Percentiles rank a stretch among this genome's conserved stretches.
phyloP scores from a whole-genome alignment of 2,329 filamentous ascomycete genomes.

The Monilinia fructigena region DNA sequence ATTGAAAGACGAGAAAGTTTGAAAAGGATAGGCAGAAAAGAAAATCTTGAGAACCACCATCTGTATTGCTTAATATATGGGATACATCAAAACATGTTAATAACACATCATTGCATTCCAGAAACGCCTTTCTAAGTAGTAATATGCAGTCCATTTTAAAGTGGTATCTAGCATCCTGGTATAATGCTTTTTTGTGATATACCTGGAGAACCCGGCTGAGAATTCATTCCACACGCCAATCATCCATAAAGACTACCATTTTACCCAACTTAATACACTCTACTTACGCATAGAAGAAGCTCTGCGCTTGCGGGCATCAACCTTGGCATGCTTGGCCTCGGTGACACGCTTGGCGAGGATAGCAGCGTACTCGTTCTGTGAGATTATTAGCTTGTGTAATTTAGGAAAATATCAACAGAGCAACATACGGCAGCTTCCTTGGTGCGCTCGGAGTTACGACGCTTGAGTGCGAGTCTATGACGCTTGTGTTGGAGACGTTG shows the following conservation, averaged over 20 bases:
- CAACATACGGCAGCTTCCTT: constrained; percentile 96
- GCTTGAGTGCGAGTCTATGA: constrained; percentile 96
- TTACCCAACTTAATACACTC: constrained; percentile 32
- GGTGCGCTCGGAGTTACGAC: constrained; percentile 91
- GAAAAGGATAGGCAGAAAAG: background rate
- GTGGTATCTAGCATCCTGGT: constrained; percentile 23
- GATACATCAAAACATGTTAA: constrained; percentile 11
- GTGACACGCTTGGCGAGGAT: constrained; percentile 94
- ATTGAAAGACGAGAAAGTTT: too few relatives aligned
- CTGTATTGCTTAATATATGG: background rate
- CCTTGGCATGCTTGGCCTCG: constrained; percentile 93
- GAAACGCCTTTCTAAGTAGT: constrained; percentile 23
- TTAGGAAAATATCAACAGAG: background rate
- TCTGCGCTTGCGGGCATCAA: constrained; percentile 92
- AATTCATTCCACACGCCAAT: constrained; percentile 19
- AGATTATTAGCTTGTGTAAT: background rate
- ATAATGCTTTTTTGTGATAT: constrained; percentile 21
- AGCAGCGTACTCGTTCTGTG: constrained; percentile 92
- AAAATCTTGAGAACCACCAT: background rate
- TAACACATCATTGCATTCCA: constrained; percentile 20
- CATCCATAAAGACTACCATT: constrained; percentile 20
- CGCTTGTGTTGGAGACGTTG: constrained; percentile 99
- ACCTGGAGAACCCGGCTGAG: constrained; percentile 21
- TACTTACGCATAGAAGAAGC: constrained; percentile 94
- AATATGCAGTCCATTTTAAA: constrained; percentile 22